Evolutionary conservation across 805 yeast genomes (phyloP), one percentile per base, ranked within the genome.

Genomic region (Kregervanrija delftensis): DNA sequence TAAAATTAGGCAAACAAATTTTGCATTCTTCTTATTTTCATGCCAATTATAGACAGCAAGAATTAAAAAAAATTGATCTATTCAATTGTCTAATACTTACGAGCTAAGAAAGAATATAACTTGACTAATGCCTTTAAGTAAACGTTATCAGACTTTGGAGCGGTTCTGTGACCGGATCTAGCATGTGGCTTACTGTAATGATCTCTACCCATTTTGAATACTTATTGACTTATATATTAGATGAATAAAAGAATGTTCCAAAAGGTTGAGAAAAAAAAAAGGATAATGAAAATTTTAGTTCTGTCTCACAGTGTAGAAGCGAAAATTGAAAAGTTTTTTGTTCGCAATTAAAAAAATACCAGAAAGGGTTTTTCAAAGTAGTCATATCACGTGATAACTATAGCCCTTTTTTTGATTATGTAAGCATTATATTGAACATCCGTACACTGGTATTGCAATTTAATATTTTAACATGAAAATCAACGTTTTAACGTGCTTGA

Each of bases 111-210:
- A 71, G 97, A 76, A 88, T 90, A 93, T 66, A 93, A 81, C 85
- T 91, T 91, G 74, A 91, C 98, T 76, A 93, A 85, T 71, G 93
- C 77, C 77, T 85, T 86, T 78, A 93, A 81, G 96, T 93, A 93
- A 77, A 90, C 96, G 73, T 93, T 93, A 79, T 93, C 96, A 61
- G 98, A 91, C 82, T 88, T 88, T 79, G 99, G 99, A 76, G 97
- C 97, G 71, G 84, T 77, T 79, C 99, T 89, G 88, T 88, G 96
- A 76, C 95, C 83, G 63, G 83, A 76, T 77, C 89, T 87, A 70
- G 79, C 81, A 84, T 93, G 99, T 78, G 88, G 97, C 77, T 91
- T 93, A 72, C 81, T 72, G 76, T 84, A 79, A 80, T 87, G 96
- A 80, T 93, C 98, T 77, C 83, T 87, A 83, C 96, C 98, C 98